A percentile compares a stretch with the other conserved stretches of the same genome.
Conservation (phyloP, 2,329 filamentous ascomycete species). For the Penicillium oxalicum region DNA sequence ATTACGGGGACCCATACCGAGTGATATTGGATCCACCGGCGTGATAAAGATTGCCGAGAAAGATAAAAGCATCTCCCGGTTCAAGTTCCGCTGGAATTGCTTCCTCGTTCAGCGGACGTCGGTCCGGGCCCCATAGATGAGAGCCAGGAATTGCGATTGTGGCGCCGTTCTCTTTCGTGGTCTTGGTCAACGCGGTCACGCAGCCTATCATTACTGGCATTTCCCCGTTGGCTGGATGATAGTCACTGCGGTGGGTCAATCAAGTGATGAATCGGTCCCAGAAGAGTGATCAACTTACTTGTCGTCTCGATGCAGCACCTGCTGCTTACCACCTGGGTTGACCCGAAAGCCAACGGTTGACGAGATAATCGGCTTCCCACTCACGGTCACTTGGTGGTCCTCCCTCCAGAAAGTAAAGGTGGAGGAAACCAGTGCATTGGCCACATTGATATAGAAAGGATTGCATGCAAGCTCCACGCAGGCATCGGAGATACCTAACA, state of each 20-base stretch:
- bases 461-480: constrained; percentile 37
- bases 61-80: constrained; percentile 38
- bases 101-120: constrained; percentile 34
- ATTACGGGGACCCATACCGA: constrained; percentile 9
- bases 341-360: constrained; percentile 33
- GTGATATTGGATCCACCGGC: constrained; percentile 37
- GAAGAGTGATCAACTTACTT: constrained; percentile 12
- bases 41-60: constrained; percentile 39
- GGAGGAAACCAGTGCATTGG: constrained; percentile 32
- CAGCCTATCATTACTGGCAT: constrained; percentile 38
- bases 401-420: constrained; percentile 35
- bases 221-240: constrained; percentile 27
- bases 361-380: constrained; percentile 34
- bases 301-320: constrained; percentile 38
- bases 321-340: constrained; percentile 37
- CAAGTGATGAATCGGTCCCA: not conserved
- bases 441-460: constrained; percentile 30
- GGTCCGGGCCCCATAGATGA: constrained; percentile 39
- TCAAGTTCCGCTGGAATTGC: constrained; percentile 38
- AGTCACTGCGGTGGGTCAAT: constrained; percentile 9
- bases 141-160: constrained; percentile 39
- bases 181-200: constrained; percentile 37
- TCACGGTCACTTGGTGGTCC: constrained; percentile 27
- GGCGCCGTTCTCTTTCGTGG: constrained; percentile 39
- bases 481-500: constrained; percentile 35